These are phyloP conservation scores for Cryphonectria parasitica DNA, from an alignment of 2,329 filamentous ascomycete genomes.

Conservation along the genomic window DNA sequence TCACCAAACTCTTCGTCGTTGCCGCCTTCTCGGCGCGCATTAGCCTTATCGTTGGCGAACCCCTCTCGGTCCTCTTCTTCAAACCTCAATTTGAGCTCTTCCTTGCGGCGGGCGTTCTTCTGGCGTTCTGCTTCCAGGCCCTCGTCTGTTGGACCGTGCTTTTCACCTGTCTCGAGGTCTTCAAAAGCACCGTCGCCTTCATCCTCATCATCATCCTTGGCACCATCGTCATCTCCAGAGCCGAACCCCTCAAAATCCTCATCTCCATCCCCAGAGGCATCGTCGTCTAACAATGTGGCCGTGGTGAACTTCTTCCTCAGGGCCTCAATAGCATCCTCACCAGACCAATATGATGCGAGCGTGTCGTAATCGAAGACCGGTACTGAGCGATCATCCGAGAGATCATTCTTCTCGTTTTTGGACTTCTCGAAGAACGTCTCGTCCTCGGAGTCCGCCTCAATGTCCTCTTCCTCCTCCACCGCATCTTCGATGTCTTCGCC, in stretches of 20 bases:
- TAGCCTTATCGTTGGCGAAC: slow-evolving; percentile 86
- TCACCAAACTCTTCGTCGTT: slow-evolving; percentile 85
- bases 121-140: slow-evolving; percentile 85
- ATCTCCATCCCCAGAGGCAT: slow-evolving; percentile 44
- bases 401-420: slow-evolving; percentile 68
- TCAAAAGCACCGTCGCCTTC: slow-evolving; percentile 58
- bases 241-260: slow-evolving; percentile 45
- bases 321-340: slow-evolving; percentile 74
- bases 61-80: slow-evolving; percentile 98
- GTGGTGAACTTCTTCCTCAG: slow-evolving; percentile 78
- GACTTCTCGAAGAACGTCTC: slow-evolving; percentile 69
- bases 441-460: slow-evolving; percentile 58
- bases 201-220: slow-evolving; percentile 50
- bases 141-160: slow-evolving; percentile 49
- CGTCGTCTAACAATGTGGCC: slow-evolving; percentile 61
- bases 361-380: slow-evolving; percentile 80
- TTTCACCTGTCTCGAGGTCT: slow-evolving; percentile 80
- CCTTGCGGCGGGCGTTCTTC: slow-evolving; percentile 87
- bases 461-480: slow-evolving; percentile 59
- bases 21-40: slow-evolving; percentile 70
- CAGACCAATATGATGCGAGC: slow-evolving; percentile 83
- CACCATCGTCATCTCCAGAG: slow-evolving; percentile 48
- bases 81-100: slow-evolving; percentile 91
- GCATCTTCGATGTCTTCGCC: slow-evolving; percentile 62
- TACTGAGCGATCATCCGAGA: slow-evolving; percentile 76